Base-by-base conservation (phyloP, 371 early-diverging fungal species). In the Globomyces sp. region DNA sequence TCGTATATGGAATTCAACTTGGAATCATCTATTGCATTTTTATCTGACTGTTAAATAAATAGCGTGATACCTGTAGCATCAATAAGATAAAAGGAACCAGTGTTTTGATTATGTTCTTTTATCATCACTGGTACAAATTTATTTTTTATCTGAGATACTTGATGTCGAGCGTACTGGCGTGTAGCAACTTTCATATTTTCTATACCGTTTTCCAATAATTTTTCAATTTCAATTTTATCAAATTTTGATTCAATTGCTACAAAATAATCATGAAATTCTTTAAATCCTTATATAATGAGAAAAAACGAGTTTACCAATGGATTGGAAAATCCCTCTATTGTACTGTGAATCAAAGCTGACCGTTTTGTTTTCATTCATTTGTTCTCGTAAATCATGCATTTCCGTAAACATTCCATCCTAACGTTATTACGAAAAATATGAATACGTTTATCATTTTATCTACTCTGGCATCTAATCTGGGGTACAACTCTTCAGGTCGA, bases 131-230 rank as follows among this genome's bases (percentile, higher is more conserved):
- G 24, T 24, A 24, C 24, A 24, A 24, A 24, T 52, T 92, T 92
- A 72, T 94, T 94, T 48, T 85, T 81, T 37, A 96, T 92, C 96
- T 95, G 96, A 10, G 84, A 75, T 0, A 92, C 84, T 71, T 96
- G 97, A 13, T 87, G 77, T 68, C 90, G 87, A 10, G 97, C 93
- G 74, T 96, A 96, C 62, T 89, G 83, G 47, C 94, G 72, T 9
- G 94, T 96, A 2, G 85, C 87, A 0, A 76, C 70, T 70, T 94
- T 96, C 95, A 96, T 94, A 0, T 75, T 74, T 53, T 90, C 90
- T 40, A 91, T 76, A 48, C 87, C 85, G 24, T 24, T 24, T 24
- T 24, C 24, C 24, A 24, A 0, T 24, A 24, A 0, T 46, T 83
- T 77, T 4, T 44, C 37, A 4, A 48, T n/a, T 24, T 36, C 48